Conservation (phyloP, 1,284 basidiomycete species). For the Ustilago loliicola region DNA sequence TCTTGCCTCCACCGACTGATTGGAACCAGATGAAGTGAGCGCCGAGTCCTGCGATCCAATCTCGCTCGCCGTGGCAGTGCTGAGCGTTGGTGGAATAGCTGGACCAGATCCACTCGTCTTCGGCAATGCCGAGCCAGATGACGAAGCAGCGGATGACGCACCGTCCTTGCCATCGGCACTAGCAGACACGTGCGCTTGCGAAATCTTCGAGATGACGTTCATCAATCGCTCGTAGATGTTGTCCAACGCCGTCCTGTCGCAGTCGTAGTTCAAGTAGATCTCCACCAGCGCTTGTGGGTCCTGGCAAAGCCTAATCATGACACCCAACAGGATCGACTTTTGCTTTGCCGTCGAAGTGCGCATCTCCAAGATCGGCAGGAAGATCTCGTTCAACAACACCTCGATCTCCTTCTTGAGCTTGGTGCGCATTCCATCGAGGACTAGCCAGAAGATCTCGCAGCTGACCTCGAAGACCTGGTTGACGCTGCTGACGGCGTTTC, state of each 20-base stretch:
- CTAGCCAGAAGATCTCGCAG: constrained; percentile 98
- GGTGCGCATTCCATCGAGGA: constrained; percentile 90
- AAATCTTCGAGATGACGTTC: constrained; percentile 66
- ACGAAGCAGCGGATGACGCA: constrained; percentile 15
- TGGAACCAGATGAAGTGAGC: constrained; percentile 20
- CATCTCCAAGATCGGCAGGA: constrained; percentile 99
- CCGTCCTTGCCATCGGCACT: constrained; percentile 45
- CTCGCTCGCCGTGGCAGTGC: constrained; percentile 47
- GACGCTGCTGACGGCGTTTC: constrained; percentile 95
- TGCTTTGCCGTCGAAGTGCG: constrained; percentile 91
- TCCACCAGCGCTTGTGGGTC: constrained; percentile 70
- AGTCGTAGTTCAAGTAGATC: constrained; percentile 70
- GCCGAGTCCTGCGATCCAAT: constrained; percentile 27
- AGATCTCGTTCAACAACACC: constrained; percentile 97
- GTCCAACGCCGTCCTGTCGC: constrained; percentile 68
- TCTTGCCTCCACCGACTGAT: constrained; percentile 63
- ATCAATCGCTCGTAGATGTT: constrained; percentile 70
- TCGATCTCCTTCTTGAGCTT: constrained; percentile 99
- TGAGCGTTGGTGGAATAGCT: constrained; percentile 53
- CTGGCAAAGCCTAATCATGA: constrained; percentile 66
- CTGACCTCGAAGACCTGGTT: constrained; percentile 97
- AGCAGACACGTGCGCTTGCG: constrained; percentile 56
- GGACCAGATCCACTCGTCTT: constrained; percentile 35
- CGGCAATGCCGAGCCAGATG: constrained; percentile 18
- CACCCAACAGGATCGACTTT: constrained; percentile 66